phyloP scores from a whole-genome alignment of 1,139 yeast genomes.

The Debaryomycetaceae sp. region DNA sequence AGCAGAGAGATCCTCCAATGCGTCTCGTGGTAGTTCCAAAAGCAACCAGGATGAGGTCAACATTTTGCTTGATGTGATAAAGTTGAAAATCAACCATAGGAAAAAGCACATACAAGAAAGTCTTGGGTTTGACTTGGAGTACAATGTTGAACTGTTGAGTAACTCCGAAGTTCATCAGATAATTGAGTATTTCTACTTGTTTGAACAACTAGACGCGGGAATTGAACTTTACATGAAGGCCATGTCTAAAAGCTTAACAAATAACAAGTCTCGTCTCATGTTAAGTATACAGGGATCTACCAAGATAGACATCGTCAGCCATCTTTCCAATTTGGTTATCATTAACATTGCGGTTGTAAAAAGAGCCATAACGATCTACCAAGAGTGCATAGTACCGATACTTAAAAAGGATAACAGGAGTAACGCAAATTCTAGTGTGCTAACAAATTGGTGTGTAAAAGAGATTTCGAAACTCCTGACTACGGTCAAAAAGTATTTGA shows the following conservation, averaged over 20 bases:
- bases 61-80: constrained; percentile 40
- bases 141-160: constrained; percentile 29
- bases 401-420: constrained; percentile 23
- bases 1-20: constrained; percentile 6
- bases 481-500: constrained; percentile 62
- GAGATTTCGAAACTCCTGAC: constrained; percentile 61
- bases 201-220: constrained; percentile 39
- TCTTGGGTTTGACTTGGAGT: constrained; percentile 36
- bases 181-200: constrained; percentile 33
- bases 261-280: constrained; percentile 34
- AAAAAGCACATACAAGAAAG: constrained; percentile 37
- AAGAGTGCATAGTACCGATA: constrained; percentile 32
- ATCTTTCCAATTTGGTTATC: constrained; percentile 41
- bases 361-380: constrained; percentile 33
- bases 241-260: constrained; percentile 30
- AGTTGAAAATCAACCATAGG: constrained; percentile 35
- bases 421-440: constrained; percentile 40
- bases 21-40: constrained; percentile 4
- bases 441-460: constrained; percentile 63
- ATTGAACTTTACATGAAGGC: constrained; percentile 35
- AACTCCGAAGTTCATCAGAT: constrained; percentile 32
- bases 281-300: constrained; percentile 46
- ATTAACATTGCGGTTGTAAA: constrained; percentile 39
- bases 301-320: constrained; percentile 43
- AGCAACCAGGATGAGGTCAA: constrained; percentile 27